phyloP scores from a whole-genome alignment of 495 filamentous ascomycete species.

The Polyplosphaeria fusca region DNA sequence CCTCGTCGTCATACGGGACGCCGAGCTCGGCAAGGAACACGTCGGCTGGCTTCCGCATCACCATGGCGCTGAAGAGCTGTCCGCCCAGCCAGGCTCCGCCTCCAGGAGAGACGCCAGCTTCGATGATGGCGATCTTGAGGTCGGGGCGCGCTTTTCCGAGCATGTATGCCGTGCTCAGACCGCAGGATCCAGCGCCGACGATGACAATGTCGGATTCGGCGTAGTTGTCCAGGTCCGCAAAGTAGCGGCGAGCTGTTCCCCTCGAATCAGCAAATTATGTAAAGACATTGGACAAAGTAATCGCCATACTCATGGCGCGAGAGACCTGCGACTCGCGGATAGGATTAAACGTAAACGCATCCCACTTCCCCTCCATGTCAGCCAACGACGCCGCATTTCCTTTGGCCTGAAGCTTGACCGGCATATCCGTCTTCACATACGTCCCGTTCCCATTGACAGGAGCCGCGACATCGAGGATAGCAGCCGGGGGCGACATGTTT shows the following conservation, averaged over 20 bases:
- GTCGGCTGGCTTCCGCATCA: slow-evolving; percentile 88
- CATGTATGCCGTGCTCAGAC: slow-evolving; percentile 77
- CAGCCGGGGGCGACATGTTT: slow-evolving; percentile 75
- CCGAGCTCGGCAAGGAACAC: slow-evolving; percentile 74
- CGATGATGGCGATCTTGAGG: slow-evolving; percentile 87
- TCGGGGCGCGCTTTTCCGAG: slow-evolving; percentile 81
- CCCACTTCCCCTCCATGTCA: slow-evolving; percentile 67
- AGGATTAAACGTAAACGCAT: slow-evolving; percentile 71
- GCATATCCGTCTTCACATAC: slow-evolving; percentile 43
- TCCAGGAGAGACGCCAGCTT: slow-evolving; percentile 80
- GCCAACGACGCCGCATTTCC: slow-evolving; percentile 54
- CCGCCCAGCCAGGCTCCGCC: slow-evolving; percentile 91
- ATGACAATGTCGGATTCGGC: slow-evolving; percentile 92
- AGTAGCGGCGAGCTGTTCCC: slow-evolving; percentile 68
- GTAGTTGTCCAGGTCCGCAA: slow-evolving; percentile 80
- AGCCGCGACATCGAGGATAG: slow-evolving; percentile 30
- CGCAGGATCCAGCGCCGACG: slow-evolving; percentile 82
- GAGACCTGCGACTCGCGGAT: slow-evolving; percentile 89
- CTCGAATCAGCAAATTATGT: not conserved
- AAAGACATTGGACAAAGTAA: not conserved
- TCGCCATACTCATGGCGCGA: slow-evolving; percentile 72
- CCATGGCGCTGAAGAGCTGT: slow-evolving; percentile 89
- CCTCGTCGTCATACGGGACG: slow-evolving; percentile 83
- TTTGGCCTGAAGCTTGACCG: slow-evolving; percentile 36
- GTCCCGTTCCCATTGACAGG: slow-evolving; percentile 41